Conservation (phyloP, 176 grass and related monocot genomes). For the Paspalum vaginatum region DNA sequence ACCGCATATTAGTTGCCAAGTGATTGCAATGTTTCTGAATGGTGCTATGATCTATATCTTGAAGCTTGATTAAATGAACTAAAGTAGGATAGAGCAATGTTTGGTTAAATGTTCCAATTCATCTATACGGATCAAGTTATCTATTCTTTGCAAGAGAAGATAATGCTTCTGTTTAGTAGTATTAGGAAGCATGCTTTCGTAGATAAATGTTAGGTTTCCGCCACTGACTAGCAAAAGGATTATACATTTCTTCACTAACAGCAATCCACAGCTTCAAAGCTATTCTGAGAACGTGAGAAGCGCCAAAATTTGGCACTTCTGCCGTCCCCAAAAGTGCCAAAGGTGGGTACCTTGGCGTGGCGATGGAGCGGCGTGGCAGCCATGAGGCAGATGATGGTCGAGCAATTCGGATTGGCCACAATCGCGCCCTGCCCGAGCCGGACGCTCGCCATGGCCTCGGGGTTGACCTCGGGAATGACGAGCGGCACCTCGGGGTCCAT, state of each 20-base stretch:
- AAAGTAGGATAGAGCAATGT: neutral
- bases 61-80: neutral
- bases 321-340: neutral
- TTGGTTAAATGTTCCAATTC: neutral
- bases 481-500: conserved; percentile 91
- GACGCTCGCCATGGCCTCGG: conserved; percentile 78
- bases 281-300: conserved; percentile 3
- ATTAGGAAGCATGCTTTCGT: neutral
- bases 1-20: neutral
- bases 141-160: neutral
- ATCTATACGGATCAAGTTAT: neutral
- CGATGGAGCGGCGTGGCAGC: conserved; percentile 93
- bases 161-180: neutral
- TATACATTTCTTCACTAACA: neutral
- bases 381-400: conserved; percentile 97
- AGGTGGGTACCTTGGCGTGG: conserved; percentile 63
- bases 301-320: neutral
- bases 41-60: neutral
- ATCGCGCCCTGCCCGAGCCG: conserved; percentile 80
- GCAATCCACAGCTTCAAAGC: neutral
- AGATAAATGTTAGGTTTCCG: neutral
- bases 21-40: neutral
- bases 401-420: conserved; percentile 94
- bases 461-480: conserved; percentile 93
- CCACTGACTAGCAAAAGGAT: neutral